phyloP scores from a whole-genome alignment of 208 protist species.

The Leishmania lainsoni region DNA sequence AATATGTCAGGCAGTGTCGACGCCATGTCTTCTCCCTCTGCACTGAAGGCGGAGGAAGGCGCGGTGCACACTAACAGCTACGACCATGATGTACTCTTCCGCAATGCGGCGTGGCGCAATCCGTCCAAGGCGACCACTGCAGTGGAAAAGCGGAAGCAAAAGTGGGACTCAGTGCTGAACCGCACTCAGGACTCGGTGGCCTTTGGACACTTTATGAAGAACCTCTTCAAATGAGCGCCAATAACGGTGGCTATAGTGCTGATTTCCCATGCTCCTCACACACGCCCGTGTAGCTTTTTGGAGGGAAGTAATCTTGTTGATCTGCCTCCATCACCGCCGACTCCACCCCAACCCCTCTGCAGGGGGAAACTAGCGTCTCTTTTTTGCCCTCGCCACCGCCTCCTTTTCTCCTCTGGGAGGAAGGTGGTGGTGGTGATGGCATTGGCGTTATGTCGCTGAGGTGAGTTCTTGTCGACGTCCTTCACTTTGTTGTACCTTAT shows the following conservation, averaged over 20 bases:
- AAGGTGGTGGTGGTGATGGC: not conserved
- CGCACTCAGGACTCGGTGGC: slow-evolving; percentile 49
- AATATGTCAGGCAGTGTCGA: not conserved
- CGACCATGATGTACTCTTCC: slow-evolving; percentile 76
- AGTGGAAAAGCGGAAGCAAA: slow-evolving; percentile 36
- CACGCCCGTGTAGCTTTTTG: not conserved
- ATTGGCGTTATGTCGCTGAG: not conserved
- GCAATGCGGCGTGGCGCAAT: slow-evolving; percentile 47
- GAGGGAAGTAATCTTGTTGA: not conserved
- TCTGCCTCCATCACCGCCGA: not conserved
- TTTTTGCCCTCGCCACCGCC: not conserved
- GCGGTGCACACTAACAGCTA: slow-evolving; percentile 38
- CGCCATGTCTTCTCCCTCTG: not conserved
- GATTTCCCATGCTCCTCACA: not conserved
- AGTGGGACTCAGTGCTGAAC: slow-evolving; percentile 64
- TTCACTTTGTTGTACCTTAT: not conserved
- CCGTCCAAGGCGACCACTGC: slow-evolving; percentile 11
- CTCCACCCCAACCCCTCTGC: not conserved
- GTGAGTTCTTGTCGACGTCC: not conserved
- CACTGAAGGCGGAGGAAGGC: not conserved
- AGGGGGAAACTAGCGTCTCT: not conserved
- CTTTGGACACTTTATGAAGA: slow-evolving; percentile 69
- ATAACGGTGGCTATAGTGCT: not conserved
- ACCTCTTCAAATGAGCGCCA: slow-evolving; percentile 56
- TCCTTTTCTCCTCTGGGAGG: not conserved